Conservation (phyloP, 1,139 yeast species). For the Blastobotrys capitulatus region DNA sequence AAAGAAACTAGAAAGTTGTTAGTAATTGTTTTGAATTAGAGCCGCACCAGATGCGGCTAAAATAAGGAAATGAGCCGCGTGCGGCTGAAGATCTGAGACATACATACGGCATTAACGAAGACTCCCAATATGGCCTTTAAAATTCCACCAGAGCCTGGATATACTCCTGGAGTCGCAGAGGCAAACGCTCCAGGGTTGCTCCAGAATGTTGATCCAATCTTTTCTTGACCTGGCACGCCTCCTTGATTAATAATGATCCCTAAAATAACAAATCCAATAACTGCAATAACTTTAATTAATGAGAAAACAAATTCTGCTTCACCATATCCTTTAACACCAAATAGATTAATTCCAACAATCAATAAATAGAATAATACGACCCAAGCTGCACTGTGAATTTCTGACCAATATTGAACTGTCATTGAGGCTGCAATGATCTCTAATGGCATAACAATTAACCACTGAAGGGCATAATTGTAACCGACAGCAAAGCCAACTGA, state of each 20-base stretch:
- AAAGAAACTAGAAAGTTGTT: no score
- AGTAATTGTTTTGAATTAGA: no score
- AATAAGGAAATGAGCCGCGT: slow-evolving; percentile 83
- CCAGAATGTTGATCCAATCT: slow-evolving; percentile 61
- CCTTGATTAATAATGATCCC: slow-evolving; percentile 61
- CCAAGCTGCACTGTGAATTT: slow-evolving; percentile 57
- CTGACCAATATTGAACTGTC: slow-evolving; percentile 60
- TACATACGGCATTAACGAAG: slow-evolving; percentile 81
- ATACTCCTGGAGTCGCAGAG: slow-evolving; percentile 71
- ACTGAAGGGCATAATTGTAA: slow-evolving; percentile 70
- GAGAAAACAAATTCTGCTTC: slow-evolving; percentile 64
- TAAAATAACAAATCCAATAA: slow-evolving; percentile 57
- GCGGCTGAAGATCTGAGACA: no score
- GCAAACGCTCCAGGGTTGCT: slow-evolving; percentile 57
- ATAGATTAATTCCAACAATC: slow-evolving; percentile 51
- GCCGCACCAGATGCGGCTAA: slow-evolving; percentile 86
- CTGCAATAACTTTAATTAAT: slow-evolving; percentile 50
- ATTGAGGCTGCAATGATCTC: slow-evolving; percentile 74
- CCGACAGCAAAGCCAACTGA: slow-evolving; percentile 69
- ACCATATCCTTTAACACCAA: slow-evolving; percentile 67
- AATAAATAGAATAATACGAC: slow-evolving; percentile 57
- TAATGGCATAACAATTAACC: slow-evolving; percentile 67
- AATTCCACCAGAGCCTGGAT: no score
- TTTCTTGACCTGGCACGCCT: slow-evolving; percentile 56
- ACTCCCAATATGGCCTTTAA: no score